Evolutionary conservation across 345 rosid species (phyloP), one percentile per base, ranked within the genome.

Genomic region (Melaleuca quinquenervia): DNA sequence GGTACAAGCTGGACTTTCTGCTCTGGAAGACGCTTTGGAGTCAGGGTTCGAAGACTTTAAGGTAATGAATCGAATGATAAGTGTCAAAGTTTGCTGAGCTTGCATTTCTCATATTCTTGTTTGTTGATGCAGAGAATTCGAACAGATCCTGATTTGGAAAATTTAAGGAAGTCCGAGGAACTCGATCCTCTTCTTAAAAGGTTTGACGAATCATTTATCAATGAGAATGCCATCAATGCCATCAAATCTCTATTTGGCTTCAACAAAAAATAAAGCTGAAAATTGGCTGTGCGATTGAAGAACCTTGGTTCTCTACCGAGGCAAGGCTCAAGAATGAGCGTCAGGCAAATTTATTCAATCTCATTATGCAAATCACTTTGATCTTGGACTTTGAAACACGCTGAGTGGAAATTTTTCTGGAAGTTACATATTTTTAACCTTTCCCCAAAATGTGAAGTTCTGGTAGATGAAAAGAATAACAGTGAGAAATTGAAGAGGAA

Each of bases 121-220:
- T 26, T 82, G 32, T 49, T 89, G 84, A 86, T 82, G 83, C 96
- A 97, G 98, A 92, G 96, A 92, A 93, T 96, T 90, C 91, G 96
- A 88, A 88, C 91, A 44, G 99, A 97, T 91, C 98, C 99, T 48
- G 99, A 97, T 87, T 88, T 97, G 11, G 93, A 85, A 84, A 94
- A 91, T 83, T 11, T 96, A 32, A 94, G 98, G 89, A 88, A 86
- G 5, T 92, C 96, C 0, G 89, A 92, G 88, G 93, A 93, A 56
- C 96, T 97, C 10, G 94, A 97, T 36, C 87, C 91, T 83, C 94
- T 97, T 56, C 82, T 96, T 88, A 95, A 95, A 90, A 93, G 92
- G 86, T 97, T 92, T 50, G 99, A 97, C 26, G 99, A 97, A 90
- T 96, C 99, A 14, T 97, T 95, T 88, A 96, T 96, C 94, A 96